Base-by-base conservation (phyloP, 106 monocot species). In the Dioscorea dumetorum region DNA sequence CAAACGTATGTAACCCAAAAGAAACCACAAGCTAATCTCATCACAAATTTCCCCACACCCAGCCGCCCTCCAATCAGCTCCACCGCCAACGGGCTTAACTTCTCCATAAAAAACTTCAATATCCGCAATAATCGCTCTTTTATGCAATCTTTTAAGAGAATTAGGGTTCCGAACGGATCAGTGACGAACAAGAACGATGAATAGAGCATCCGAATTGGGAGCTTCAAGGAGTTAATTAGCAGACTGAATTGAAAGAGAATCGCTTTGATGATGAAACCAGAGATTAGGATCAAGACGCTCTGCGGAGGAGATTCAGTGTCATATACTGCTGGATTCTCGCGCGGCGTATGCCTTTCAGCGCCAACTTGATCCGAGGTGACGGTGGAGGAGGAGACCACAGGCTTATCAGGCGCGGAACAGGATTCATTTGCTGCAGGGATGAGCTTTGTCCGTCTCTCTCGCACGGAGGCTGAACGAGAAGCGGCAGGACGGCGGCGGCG, bases 1-100 rank as follows among this genome's bases (percentile, higher is more conserved):
- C 86, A 52, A 17, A 99, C 84, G 60, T 85, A 92, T 48, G 76
- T 24, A 22, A 81, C 74, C 89, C 92, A 92, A 74, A 99, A 85
- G 61, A 68, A 82, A 11, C 90, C 90, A 61, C 72, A 48, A 1
- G 66, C 69, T 8, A 93, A 15, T 50, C 84, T 79, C 60, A 33
- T 24, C 22, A 21, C 87, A 58, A 88, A 17, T 48, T 73, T 73
- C 41, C 74, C 79, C 7, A 75, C 15, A 6, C 61, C 72, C 16
- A 61, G 50, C 54, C 69, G 64, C 0, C 53, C 62, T 12, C 72
- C 50, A 14, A 77, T 20, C 50, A 65, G 77, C n/a, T 68, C 74
- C n/a, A 60, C 16, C 4, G 71, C 49, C 22, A 58, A n/a, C 0
- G 71, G 62, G 34, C 34, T 24, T 20, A 77, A 18, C 20, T 20